Conservation (phyloP, 169 alveolate species). For the Eimeria mitis region DNA sequence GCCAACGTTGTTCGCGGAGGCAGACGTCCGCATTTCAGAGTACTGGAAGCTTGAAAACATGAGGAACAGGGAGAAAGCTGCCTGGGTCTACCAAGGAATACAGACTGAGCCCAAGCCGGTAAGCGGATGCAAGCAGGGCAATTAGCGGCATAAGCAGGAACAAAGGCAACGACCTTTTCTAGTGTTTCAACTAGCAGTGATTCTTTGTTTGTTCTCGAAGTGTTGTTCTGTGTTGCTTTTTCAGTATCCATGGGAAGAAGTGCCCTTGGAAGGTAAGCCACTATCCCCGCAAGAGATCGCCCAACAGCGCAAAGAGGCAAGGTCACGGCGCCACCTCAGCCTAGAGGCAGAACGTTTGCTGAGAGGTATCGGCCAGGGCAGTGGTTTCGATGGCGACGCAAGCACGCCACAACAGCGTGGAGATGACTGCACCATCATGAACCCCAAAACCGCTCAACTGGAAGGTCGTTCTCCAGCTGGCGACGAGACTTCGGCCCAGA, state of each 20-base stretch:
- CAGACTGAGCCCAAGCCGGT: slow-evolving; percentile 61
- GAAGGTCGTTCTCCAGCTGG: slow-evolving; percentile 29
- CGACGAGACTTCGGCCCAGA: not conserved
- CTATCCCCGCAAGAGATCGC: slow-evolving; percentile 27
- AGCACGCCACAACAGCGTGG: not conserved
- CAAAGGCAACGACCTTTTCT: not conserved
- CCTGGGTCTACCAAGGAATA: slow-evolving; percentile 54
- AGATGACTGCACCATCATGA: not conserved
- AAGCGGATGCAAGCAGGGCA: not conserved
- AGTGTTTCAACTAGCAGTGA: not conserved
- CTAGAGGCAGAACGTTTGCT: slow-evolving; percentile 53
- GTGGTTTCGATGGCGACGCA: slow-evolving; percentile 29
- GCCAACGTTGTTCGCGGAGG: slow-evolving; percentile 52
- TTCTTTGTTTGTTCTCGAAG: not conserved
- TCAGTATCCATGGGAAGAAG: slow-evolving; percentile 74
- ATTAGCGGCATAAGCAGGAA: not conserved
- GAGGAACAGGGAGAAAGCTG: slow-evolving; percentile 34
- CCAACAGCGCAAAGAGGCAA: slow-evolving; percentile 48
- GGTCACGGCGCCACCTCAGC: slow-evolving; percentile 36
- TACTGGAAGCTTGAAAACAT: slow-evolving; percentile 69
- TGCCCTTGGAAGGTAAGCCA: slow-evolving; percentile 61
- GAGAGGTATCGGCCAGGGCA: slow-evolving; percentile 23
- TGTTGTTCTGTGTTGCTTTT: slow-evolving; percentile 11
- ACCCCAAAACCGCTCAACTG: not conserved
- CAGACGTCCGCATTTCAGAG: slow-evolving; percentile 60